A percentile compares a stretch with the other conserved stretches of the same genome.
Conservation (phyloP, 495 filamentous ascomycete species). For the Paragyromitra xinjiangensis region DNA sequence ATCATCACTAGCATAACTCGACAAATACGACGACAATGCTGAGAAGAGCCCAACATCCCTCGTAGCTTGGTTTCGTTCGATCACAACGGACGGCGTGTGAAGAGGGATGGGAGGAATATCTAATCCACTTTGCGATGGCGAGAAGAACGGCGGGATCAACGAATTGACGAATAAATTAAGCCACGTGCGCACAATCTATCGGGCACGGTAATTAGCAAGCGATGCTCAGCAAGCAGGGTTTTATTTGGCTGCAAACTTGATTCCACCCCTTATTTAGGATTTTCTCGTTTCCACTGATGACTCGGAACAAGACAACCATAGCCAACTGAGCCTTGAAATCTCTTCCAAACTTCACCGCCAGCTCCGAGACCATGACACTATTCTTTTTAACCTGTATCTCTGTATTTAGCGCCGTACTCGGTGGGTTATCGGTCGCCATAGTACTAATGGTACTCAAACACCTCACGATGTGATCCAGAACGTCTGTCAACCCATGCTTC, state of each 20-base stretch:
- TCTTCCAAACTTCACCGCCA: conserved; percentile 94
- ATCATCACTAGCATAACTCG: conserved; percentile 98
- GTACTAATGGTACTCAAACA: conserved; percentile 90
- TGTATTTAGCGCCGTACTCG: conserved; percentile 90
- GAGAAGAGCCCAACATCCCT: conserved; percentile 87
- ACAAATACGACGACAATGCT: conserved; percentile 92
- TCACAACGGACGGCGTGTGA: conserved; percentile 88
- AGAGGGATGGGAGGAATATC: conserved; percentile 85
- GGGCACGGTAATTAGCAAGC: conserved; percentile 50
- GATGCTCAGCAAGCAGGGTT: not conserved
- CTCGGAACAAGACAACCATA: conserved; percentile 89
- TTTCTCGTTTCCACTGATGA: conserved; percentile 82
- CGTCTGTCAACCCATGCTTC: conserved; percentile 82
- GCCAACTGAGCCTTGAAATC: conserved; percentile 94
- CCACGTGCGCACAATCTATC: conserved; percentile 84
- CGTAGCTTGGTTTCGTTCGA: conserved; percentile 81
- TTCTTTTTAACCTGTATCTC: conserved; percentile 91
- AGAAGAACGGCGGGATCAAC: conserved; percentile 84
- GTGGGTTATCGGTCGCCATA: conserved; percentile 74
- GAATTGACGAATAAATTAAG: conserved; percentile 97
- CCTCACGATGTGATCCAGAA: conserved; percentile 88
- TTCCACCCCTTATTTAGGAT: conserved; percentile 82
- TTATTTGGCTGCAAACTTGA: conserved; percentile 67
- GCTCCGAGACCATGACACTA: conserved; percentile 98
- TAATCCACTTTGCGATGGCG: conserved; percentile 72